These are phyloP conservation scores for Clathrospora elynae DNA, from an alignment of 2,329 filamentous ascomycete species.

Conservation along the genomic window DNA sequence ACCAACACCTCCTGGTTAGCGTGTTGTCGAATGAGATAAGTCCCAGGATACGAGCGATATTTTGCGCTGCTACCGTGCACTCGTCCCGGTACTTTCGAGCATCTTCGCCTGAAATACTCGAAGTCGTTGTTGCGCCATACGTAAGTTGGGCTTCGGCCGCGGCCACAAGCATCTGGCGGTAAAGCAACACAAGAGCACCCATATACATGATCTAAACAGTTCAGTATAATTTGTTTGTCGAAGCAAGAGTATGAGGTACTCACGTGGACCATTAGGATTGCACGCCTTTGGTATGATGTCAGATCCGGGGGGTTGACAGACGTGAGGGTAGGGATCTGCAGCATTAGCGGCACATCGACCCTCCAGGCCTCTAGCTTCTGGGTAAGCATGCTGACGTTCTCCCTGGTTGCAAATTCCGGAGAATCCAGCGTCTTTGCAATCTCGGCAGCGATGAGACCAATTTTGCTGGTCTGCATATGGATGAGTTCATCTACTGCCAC, in stretches of 20 bases:
- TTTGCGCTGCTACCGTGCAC: slow-evolving; percentile 44
- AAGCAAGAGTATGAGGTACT: slow-evolving; percentile 4
- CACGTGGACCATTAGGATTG: slow-evolving; percentile 48
- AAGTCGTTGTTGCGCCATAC: slow-evolving; percentile 27
- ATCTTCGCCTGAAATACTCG: slow-evolving; percentile 35
- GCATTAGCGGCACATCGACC: slow-evolving; percentile 34
- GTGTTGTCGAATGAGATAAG: slow-evolving; percentile 44
- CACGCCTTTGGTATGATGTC: slow-evolving; percentile 39
- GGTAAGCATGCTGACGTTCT: slow-evolving; percentile 37
- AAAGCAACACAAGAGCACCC: slow-evolving; percentile 44
- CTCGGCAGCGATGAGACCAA: slow-evolving; percentile 45
- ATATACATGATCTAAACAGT: slow-evolving; percentile 45
- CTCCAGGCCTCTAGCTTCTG: slow-evolving; percentile 45
- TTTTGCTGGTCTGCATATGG: slow-evolving; percentile 42
- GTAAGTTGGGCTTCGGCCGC: slow-evolving; percentile 39
- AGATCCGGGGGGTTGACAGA: slow-evolving; percentile 31
- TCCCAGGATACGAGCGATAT: slow-evolving; percentile 43
- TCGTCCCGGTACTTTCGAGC: slow-evolving; percentile 37
- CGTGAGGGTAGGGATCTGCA: slow-evolving; percentile 41
- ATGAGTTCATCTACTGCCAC: slow-evolving; percentile 40
- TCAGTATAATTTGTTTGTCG: slow-evolving; percentile 1
- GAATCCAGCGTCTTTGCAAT: slow-evolving; percentile 42
- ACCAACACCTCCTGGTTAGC: slow-evolving; percentile 46
- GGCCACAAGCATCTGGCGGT: slow-evolving; percentile 44
- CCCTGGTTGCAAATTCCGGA: slow-evolving; percentile 37